Evolutionary conservation across 371 early-diverging fungal species (phyloP), one percentile per base, ranked within the genome.

Genomic region (Entomophthora muscae): DNA sequence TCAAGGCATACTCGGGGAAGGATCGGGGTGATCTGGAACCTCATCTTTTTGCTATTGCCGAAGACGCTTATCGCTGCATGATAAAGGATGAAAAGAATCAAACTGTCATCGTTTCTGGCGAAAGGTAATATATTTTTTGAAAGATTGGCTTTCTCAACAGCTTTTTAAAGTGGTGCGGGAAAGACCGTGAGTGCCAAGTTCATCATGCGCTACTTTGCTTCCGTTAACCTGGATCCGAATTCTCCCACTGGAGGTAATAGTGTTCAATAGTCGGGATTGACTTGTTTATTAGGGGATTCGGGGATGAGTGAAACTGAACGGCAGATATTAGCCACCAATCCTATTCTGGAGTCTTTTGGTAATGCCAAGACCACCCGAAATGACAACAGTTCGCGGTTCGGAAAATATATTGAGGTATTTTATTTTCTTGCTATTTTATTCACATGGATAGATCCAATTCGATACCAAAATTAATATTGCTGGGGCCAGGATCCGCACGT

Each of bases 361-460:
- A 99, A 99, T 80, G 95, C 99, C 62, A 98, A 98, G 75, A 99
- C 99, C n/a, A 91, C 93, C 0, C 80, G 97, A 72, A 99, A 99
- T 75, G 94, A 98, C 75, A 99, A 99, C 76, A 86, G 88, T 64
- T 95, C 95, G 64, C 86, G 99, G 23, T 98, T 98, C 74, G 99
- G 99, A 60, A 98, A 99, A 82, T 98, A 94, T 76, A 92, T 98
- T 63, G 93, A 95, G 73, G 85, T 78, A n/a, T 61, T 12, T 42
- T 1, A 3, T 33, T 1, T 62, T 27, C 2, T 30, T 2, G 7
- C 22, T 10, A 2, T 24, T 27, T 63, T 54, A 22, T 30, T 65
- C 31, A 60, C 17, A 53, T 22, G 3, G 7, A n/a, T 69, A 78
- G 82, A 89, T 90, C 67, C 81, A 84, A 72, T 90, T 90, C 72